These are phyloP conservation scores for Suillus sp. DNA, from an alignment of 768 basidiomycete species.

Conservation along the genomic window DNA sequence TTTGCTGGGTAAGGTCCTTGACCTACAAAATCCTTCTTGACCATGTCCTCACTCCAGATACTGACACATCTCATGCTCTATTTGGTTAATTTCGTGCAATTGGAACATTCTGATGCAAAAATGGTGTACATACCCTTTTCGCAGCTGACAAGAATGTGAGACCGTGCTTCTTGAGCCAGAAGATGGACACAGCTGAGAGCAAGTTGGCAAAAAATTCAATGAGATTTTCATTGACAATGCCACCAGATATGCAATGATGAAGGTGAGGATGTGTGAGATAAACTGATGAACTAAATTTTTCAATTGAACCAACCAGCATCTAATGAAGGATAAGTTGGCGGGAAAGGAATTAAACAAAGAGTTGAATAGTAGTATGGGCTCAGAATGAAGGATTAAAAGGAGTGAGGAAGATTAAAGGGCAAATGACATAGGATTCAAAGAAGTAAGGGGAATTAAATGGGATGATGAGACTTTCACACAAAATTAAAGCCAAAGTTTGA, in stretches of 20 bases:
- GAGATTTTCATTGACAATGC: conserved; percentile 95
- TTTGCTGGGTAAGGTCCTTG: too few relatives aligned
- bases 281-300: conserved; percentile 52
- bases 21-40: too few relatives aligned
- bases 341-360: background rate
- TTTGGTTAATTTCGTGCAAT: too few relatives aligned
- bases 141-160: conserved; percentile 57
- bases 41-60: too few relatives aligned
- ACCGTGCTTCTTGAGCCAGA: too few relatives aligned
- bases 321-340: background rate
- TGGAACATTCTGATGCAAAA: too few relatives aligned
- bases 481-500: conserved; percentile 1
- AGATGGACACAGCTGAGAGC: conserved; percentile 64
- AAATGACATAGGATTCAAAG: background rate
- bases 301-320: background rate
- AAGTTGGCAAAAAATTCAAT: conserved; percentile 91
- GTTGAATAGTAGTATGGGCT: background rate
- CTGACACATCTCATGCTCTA: too few relatives aligned
- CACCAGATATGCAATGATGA: too few relatives aligned
- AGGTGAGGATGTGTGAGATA: conserved; percentile 89
- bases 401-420: background rate
- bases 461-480: background rate
- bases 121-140: conserved; percentile 97
- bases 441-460: background rate
- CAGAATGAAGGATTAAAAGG: background rate